Evolutionary conservation across 257 asterid genomes (phyloP).

Genomic region (Voacanga thouarsii): DNA sequence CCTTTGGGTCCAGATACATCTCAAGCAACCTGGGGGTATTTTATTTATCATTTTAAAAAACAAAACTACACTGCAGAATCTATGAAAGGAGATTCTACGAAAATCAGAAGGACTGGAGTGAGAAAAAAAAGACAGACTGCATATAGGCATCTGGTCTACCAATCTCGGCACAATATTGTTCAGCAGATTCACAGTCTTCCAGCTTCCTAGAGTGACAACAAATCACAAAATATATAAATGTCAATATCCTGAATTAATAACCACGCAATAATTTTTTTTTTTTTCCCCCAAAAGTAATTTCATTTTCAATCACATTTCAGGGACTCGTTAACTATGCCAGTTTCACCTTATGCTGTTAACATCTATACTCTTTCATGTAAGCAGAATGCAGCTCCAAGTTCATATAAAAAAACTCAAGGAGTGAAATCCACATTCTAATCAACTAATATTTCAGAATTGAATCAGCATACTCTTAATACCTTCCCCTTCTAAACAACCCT

Average conservation of each 20-base stretch:
- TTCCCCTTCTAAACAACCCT: neutral
- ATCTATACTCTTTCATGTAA: neutral
- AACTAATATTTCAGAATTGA: neutral
- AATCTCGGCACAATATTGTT: constrained; percentile 90
- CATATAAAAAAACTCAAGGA: neutral
- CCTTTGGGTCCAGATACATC: constrained; percentile 92
- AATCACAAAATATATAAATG: constrained; percentile 2
- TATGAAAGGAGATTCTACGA: constrained; percentile 18
- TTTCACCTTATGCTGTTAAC: neutral
- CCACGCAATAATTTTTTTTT: neutral
- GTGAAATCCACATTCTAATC: neutral
- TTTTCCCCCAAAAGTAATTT: neutral
- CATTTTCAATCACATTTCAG: neutral
- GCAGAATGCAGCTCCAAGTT: neutral
- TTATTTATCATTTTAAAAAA: no score
- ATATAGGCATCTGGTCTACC: constrained; percentile 98
- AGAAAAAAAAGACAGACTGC: constrained; percentile 57
- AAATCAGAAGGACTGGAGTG: constrained; percentile 16
- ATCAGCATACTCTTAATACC: neutral
- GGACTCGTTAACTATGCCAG: neutral
- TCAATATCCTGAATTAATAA: neutral
- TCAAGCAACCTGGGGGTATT: constrained; percentile 66
- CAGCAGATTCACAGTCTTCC: constrained; percentile 97
- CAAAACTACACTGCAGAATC: constrained; percentile 15
- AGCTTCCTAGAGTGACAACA: constrained; percentile 56